Percentiles rank a stretch among this genome's conserved stretches.
These are phyloP conservation scores for Plasmodium gonderi DNA, from an alignment of 169 alveolate genomes.

Conservation along the genomic window DNA sequence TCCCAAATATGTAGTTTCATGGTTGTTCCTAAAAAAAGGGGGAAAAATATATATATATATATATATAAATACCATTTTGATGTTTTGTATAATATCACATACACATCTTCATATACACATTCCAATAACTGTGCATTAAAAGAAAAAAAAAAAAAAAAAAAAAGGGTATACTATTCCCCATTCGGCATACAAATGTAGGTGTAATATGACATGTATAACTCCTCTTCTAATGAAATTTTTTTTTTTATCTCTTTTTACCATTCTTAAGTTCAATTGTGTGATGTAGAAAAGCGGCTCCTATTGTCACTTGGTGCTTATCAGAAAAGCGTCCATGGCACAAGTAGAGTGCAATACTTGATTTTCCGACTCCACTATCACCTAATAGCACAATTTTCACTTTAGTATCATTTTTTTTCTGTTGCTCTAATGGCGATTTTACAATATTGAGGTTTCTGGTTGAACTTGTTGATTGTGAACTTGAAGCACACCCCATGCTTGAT, in stretches of 20 bases:
- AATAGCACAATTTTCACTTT: conserved; percentile 88
- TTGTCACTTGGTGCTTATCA: conserved; percentile 91
- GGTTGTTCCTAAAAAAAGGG: conserved; percentile 76
- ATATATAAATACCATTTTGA: too few species aligned
- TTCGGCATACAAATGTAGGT: conserved; percentile 66
- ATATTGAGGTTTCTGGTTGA: conserved; percentile 45
- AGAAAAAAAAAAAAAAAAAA: not conserved
- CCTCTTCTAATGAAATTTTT: too few species aligned
- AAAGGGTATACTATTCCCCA: not conserved
- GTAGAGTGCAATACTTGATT: conserved; percentile 90
- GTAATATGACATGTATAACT: not conserved
- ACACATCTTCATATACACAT: not conserved
- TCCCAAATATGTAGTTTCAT: conserved; percentile 94
- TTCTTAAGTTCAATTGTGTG: conserved; percentile 83
- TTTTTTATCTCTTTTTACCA: conserved; percentile 36
- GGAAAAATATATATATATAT: too few species aligned
- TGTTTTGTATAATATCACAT: too few species aligned
- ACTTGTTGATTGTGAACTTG: conserved; percentile 34
- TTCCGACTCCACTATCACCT: conserved; percentile 94
- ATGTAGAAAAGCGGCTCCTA: conserved; percentile 92
- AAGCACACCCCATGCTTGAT: conserved; percentile 74
- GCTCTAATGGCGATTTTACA: conserved; percentile 3
- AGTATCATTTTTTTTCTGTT: conserved; percentile 57
- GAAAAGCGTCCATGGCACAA: conserved; percentile 91
- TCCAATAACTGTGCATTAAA: not conserved